Evolutionary conservation across 164 flowering plant genomes (phyloP), one percentile per base, ranked within the genome.

Genomic region (Macadamia tetraphylla): DNA sequence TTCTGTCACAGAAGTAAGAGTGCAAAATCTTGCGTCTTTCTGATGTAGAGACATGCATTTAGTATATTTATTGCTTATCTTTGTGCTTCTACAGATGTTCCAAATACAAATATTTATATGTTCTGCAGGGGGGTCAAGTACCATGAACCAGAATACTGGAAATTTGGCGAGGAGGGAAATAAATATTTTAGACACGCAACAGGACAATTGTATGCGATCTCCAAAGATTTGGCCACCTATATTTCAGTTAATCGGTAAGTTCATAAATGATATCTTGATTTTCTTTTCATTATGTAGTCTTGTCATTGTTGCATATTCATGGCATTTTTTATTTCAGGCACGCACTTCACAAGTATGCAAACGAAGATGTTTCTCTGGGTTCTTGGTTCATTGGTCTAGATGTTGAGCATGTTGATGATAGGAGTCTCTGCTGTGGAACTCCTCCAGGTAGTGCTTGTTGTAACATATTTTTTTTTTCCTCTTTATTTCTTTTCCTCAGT

Each of bases 71-170:
- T 29, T 29, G n/a, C 9, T 29, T 70, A 46, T 29, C 29, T 18
- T 1, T 61, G 17, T 67, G 43, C 52, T 60, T 70, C 29, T 56
- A 18, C 23, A 60, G 49, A 55, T 35, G 30, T 35, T 31, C 35
- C 43, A 29, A n/a, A 61, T 57, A 13, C 15, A 57, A 7, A 17
- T 53, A 14, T 65, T 32, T 40, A 18, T 70, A 30, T 57, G 64
- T 6, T 72, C 10, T 70, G 64, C 77, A 94, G 99, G 68, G 94
- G 91, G 31, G 87, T 82, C 35, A 94, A 86, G 82, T 92, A 94
- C 81, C 91, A 92, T 71, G 99, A 94, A 70, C 99, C 99, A 3
- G 99, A 94, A 71, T 83, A 82, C 80, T 92, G 97, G 98, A 94
- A 94, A 78, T 94, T 94, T 77, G 98, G 98, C 4, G 97, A 92